phyloP scores from a whole-genome alignment of 352 stramenopile genomes.

The Globisporangium perplexum region DNA sequence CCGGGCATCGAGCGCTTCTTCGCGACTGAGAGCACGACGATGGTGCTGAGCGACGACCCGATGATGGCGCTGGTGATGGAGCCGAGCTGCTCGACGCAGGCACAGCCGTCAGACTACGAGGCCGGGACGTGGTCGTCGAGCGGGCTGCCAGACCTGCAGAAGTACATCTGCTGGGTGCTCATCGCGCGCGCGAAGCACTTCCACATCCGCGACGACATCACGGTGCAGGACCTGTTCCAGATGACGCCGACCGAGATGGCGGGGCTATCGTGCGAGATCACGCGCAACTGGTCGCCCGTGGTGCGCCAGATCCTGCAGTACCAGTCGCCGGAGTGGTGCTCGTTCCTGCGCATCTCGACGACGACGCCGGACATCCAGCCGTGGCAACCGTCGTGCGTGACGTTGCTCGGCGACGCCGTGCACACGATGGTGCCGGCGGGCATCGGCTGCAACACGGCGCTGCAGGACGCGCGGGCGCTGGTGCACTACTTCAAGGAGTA shows the following conservation, averaged over 20 bases:
- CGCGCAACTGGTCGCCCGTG: constrained; percentile 34
- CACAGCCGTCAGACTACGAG: constrained; percentile 23
- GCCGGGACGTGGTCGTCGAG: constrained; percentile 1
- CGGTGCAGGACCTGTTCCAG: constrained; percentile 34
- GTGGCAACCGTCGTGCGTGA: constrained; percentile 43
- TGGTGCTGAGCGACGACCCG: constrained; percentile 34
- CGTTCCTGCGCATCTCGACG: constrained; percentile 59
- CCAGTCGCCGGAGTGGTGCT: constrained; percentile 41
- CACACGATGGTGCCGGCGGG: constrained; percentile 60
- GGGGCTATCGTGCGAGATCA: constrained; percentile 45
- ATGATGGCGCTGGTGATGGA: constrained; percentile 60
- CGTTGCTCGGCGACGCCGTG: constrained; percentile 50
- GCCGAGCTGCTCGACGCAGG: constrained; percentile 26
- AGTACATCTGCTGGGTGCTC: constrained; percentile 64
- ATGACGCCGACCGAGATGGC: constrained; percentile 40
- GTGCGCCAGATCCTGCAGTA: constrained; percentile 37
- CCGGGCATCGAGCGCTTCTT: constrained; percentile 45
- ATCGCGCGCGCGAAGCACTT: constrained; percentile 39
- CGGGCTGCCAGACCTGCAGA: constrained; percentile 23
- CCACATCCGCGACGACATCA: constrained; percentile 19
- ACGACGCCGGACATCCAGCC: constrained; percentile 38
- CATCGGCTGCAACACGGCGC: constrained; percentile 46
- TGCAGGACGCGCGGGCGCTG: constrained; percentile 48
- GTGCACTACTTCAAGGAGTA: constrained; percentile 31
- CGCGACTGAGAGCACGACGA: constrained; percentile 36